Percentiles rank a stretch among this genome's conserved stretches.
Evolutionary conservation across 2,329 filamentous ascomycete species (phyloP).

Genomic region (Botrytis fragariae): DNA sequence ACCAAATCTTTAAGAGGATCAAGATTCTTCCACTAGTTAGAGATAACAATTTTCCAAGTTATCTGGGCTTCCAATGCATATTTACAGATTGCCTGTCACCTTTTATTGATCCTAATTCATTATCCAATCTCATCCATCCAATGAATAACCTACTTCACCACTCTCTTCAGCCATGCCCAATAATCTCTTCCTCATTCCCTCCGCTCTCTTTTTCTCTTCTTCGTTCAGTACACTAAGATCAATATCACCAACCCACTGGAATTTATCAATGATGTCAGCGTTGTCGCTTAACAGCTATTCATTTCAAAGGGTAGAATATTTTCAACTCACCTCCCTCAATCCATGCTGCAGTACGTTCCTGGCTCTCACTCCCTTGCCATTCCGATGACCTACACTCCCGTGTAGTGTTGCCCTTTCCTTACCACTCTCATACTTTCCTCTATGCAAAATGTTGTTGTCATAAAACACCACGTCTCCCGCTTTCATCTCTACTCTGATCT

Average conservation of each 20-base stretch:
- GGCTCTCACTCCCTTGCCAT: slow-evolving; percentile 55
- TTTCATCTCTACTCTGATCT: slow-evolving; percentile 63
- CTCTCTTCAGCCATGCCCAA: slow-evolving; percentile 60
- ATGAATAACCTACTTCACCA: slow-evolving; percentile 62
- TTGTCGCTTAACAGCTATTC: not conserved
- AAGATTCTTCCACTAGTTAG: not conserved
- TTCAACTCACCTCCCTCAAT: slow-evolving; percentile 47
- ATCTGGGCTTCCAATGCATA: not conserved
- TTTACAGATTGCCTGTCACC: no score
- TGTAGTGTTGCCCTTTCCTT: slow-evolving; percentile 69
- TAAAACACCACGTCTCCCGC: slow-evolving; percentile 84
- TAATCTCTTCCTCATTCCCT: slow-evolving; percentile 62
- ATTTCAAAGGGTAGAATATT: not conserved
- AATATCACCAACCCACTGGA: slow-evolving; percentile 56
- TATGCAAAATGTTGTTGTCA: slow-evolving; percentile 82
- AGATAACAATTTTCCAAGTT: no score
- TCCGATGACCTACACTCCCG: slow-evolving; percentile 64
- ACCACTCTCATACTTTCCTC: slow-evolving; percentile 60
- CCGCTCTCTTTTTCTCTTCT: slow-evolving; percentile 49
- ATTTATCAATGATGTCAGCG: not conserved
- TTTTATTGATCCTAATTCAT: not conserved
- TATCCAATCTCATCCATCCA: slow-evolving; percentile 45
- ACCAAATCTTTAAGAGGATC: not conserved
- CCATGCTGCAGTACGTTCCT: slow-evolving; percentile 76
- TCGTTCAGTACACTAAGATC: slow-evolving; percentile 50